Evolutionary conservation across 768 basidiomycete genomes (phyloP), one percentile per base, ranked within the genome.

Genomic region (Rhodocollybia butyracea): DNA sequence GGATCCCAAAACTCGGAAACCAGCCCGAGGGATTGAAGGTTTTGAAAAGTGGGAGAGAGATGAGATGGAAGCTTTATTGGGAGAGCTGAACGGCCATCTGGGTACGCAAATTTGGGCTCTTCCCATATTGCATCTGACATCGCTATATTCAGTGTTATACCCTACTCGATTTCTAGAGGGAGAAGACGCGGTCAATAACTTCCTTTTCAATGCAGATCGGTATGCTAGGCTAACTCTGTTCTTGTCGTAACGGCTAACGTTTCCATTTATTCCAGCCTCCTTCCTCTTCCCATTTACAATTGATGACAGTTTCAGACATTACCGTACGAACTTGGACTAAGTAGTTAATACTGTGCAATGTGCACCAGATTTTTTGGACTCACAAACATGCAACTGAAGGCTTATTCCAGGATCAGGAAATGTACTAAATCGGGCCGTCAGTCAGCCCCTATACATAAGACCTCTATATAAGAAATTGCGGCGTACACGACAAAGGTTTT

Each of bases 111-210:
- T 47, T 3, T 47, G 17, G 12, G 34, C 30, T 17, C 15, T n/a
- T 10, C 11, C 30, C 24, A 19, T 43, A 12, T 12, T 0, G n/a
- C 19, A 8, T 40, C 21, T 29, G 17, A 27, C 11, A 21, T 4
- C 11, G 30, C 34, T 46, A 22, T 2, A n/a, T 26, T 17, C 61
- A 96, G 95, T 98, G 36, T 53, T 91, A 11, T 90, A 90, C 71
- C 86, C 95, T 2, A 89, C 78, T 15, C 83, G 85, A 11, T 98
- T 98, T 74, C 65, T 98, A 57, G 95, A 98, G 69, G 89, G 84
- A n/a, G 95, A 98, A 70, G 93, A 96, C 65, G 77, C 84, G 1
- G 86, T 89, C 5, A 88, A 95, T 60, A 98, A 98, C 68, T 96
- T 97, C 75, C 72, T 97, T 57, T 96, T 96, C 73, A 91, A 90